Evolutionary conservation across 805 yeast species (phyloP).

Genomic region (Saturnispora sanitii): DNA sequence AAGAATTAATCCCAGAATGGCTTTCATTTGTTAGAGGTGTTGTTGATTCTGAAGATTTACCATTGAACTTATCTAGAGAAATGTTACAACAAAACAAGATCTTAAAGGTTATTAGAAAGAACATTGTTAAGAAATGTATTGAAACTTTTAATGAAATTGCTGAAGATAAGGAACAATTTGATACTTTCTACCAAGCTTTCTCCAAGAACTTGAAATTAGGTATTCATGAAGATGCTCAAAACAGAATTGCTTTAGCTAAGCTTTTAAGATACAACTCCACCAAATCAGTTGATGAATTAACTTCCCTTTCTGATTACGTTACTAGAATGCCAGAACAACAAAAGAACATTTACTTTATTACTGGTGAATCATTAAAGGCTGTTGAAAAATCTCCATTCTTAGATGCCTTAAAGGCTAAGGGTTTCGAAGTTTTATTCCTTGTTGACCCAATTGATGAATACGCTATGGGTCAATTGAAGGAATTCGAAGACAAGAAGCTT

Average conservation of each 20-base stretch:
- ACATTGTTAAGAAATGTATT: slow-evolving; percentile 94
- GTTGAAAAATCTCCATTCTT: slow-evolving; percentile 99
- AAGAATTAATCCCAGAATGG: slow-evolving; percentile 99
- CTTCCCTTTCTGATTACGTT: slow-evolving; percentile 93
- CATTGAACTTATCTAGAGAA: slow-evolving; percentile 99
- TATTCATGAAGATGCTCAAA: slow-evolving; percentile 97
- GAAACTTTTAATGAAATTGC: slow-evolving; percentile 99
- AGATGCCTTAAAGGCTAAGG: slow-evolving; percentile 96
- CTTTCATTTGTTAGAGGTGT: slow-evolving; percentile 96
- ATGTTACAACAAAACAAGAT: slow-evolving; percentile 99
- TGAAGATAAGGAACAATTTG: slow-evolving; percentile 97
- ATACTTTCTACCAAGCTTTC: slow-evolving; percentile 96
- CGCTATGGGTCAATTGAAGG: slow-evolving; percentile 98
- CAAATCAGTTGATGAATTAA: slow-evolving; percentile 86
- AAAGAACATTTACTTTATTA: slow-evolving; percentile 97
- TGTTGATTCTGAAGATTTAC: slow-evolving; percentile 98
- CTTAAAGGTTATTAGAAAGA: slow-evolving; percentile 98
- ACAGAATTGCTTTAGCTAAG: slow-evolving; percentile 93
- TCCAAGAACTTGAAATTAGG: slow-evolving; percentile 97
- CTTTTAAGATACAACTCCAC: slow-evolving; percentile 95
- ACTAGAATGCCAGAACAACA: slow-evolving; percentile 99
- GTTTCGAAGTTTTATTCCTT: slow-evolving; percentile 94
- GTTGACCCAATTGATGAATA: slow-evolving; percentile 99
- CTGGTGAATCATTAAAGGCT: slow-evolving; percentile 97
- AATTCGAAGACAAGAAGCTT: slow-evolving; percentile 97